These are phyloP conservation scores for Gymnopilus junonius DNA, from an alignment of 768 basidiomycete genomes.

Conservation along the genomic window DNA sequence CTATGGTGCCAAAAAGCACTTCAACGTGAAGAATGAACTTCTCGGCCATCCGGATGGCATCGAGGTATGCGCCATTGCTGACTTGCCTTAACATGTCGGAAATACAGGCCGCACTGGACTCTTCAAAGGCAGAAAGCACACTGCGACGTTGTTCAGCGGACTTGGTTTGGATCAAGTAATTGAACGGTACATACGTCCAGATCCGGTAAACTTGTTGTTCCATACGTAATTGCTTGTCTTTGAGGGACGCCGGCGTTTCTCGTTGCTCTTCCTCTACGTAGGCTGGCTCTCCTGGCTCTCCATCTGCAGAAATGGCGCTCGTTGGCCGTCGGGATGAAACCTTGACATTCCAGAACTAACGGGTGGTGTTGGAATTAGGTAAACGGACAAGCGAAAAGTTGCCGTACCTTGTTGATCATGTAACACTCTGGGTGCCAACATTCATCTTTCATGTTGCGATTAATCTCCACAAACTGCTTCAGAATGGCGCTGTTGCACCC, in stretches of 20 bases:
- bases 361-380: conserved; percentile 1
- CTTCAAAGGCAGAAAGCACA: conserved; percentile 96
- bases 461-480: conserved; percentile 99
- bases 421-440: conserved; percentile 99
- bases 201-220: conserved; percentile 98
- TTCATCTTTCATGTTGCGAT: conserved; percentile 96
- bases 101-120: conserved; percentile 98
- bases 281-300: conserved; percentile 52
- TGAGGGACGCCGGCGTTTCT: conserved; percentile 79
- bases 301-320: conserved; percentile 58
- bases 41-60: conserved; percentile 98
- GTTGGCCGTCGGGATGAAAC: conserved; percentile 76
- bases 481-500: conserved; percentile 97
- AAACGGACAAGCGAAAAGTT: conserved; percentile 1
- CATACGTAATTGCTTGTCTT: conserved; percentile 92
- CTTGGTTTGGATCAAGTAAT: neutral
- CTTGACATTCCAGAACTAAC: conserved; percentile 99
- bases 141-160: conserved; percentile 38
- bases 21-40: conserved; percentile 99
- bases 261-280: conserved; percentile 79
- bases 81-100: conserved; percentile 98
- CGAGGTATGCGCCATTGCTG: conserved; percentile 94
- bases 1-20: conserved; percentile 94
- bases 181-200: conserved; percentile 81
- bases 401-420: conserved; percentile 96